Percentiles rank a stretch among this genome's conserved stretches.
Conservation (phyloP, 768 basidiomycete species). For the Artomyces pyxidatus region DNA sequence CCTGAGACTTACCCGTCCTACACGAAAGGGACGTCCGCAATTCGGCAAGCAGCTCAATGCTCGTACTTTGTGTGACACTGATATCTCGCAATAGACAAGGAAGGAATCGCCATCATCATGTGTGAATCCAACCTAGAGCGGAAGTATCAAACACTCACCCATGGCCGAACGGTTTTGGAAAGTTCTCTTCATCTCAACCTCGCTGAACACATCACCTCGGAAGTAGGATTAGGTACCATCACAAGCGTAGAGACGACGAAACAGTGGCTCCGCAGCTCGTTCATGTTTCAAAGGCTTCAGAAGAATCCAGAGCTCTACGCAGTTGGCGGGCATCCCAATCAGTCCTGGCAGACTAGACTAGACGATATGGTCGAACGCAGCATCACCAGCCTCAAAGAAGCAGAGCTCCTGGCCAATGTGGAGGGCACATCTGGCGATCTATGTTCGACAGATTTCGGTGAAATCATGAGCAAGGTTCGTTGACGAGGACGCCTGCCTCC, state of each 20-base stretch:
- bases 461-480: slow-evolving; percentile 78
- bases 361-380: slow-evolving; percentile 69
- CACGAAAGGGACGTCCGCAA: slow-evolving; percentile 75
- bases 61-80: not conserved
- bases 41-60: slow-evolving; percentile 46
- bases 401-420: slow-evolving; percentile 47
- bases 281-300: slow-evolving; percentile 78
- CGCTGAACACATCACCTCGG: slow-evolving; percentile 88
- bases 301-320: slow-evolving; percentile 78
- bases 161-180: slow-evolving; percentile 74
- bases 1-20: not conserved
- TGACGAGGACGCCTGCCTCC: no score
- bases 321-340: slow-evolving; percentile 43
- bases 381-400: slow-evolving; percentile 49
- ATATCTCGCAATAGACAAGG: slow-evolving; percentile 47
- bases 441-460: slow-evolving; percentile 65
- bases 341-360: slow-evolving; percentile 63
- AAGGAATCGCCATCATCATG: slow-evolving; percentile 77
- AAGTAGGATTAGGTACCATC: slow-evolving; percentile 85
- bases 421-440: slow-evolving; percentile 33
- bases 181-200: slow-evolving; percentile 79
- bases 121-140: slow-evolving; percentile 65
- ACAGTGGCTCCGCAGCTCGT: slow-evolving; percentile 78
- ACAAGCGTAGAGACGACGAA: slow-evolving; percentile 60
- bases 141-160: slow-evolving; percentile 63